Base-by-base conservation (phyloP, 2,329 filamentous ascomycete species). In the Trichoderma arundinaceum region DNA sequence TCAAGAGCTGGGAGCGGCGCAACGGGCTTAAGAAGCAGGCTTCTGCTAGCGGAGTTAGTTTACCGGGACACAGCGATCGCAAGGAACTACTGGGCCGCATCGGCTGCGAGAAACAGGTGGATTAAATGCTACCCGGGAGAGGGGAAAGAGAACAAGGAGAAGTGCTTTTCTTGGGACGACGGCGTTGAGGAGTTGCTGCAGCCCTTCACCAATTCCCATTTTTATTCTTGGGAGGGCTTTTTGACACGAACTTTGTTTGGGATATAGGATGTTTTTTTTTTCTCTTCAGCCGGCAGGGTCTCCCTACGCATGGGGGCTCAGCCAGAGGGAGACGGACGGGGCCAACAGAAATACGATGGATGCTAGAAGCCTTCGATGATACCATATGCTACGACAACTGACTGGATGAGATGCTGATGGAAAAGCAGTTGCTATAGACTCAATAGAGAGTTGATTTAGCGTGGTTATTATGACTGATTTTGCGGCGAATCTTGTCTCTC, bases 51-150 rank as follows among this genome's bases (percentile, higher is more conserved):
- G 84, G 85, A 54, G 86, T 91, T 72, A 90, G 88, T 72, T 82
- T 92, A 62, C 85, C 87, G 17, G 86, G 90, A 28, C 88, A 90
- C 76, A 89, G 88, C 71, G 90, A 92, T 76, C 86, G 89, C 71
- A 95, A 94, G 81, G 92, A 94, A 76, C 81, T 95, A 70, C 82
- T 95, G 61, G 90, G 91, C 51, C 84, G 92, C 61, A 95, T 95
- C 73, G 92, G 92, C 56, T 95, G 92, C 76, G 90, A 93, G 77
- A 92, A 92, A 82, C 90, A 87, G 74, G 82, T 87, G 64, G 84
- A 87, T 19, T 79, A 72, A 72, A 57, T 41, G n/a, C 52, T 41
- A 49, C 57, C 58, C 49, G 64, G 17, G 35, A 17, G 46, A 28
- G 22, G 35, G 15, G 15, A 12, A 13, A 44, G 44, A 22, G 19